Evolutionary conservation across 257 asterid species (phyloP).

Genomic region (Pogostemon cablin): DNA sequence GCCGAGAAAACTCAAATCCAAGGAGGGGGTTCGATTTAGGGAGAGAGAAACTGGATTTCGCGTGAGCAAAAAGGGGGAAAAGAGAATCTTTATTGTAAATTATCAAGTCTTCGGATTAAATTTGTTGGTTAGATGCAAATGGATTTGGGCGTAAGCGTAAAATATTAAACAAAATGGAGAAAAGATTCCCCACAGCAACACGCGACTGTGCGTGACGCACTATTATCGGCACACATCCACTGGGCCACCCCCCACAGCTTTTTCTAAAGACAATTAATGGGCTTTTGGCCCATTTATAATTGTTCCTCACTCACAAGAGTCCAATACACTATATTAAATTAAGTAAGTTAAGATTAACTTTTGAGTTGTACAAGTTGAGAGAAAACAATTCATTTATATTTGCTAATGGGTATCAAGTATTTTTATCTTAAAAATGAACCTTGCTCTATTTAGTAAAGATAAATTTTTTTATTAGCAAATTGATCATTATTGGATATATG

Average conservation of each 20-base stretch:
- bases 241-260: slow-evolving; percentile 28
- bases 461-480: no score
- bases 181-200: slow-evolving; percentile 35
- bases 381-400: no score
- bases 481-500: no score
- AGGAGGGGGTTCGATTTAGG: slow-evolving; percentile 6
- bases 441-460: no score
- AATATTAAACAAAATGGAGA: background rate
- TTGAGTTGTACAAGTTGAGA: no score
- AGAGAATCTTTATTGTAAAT: slow-evolving; percentile 28
- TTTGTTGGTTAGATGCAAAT: slow-evolving; percentile 35
- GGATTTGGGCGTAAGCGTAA: slow-evolving; percentile 37
- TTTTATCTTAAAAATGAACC: no score
- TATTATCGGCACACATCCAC: slow-evolving; percentile 36
- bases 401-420: no score
- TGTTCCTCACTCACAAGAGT: slow-evolving; percentile 19
- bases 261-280: slow-evolving; percentile 17
- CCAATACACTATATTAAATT: background rate
- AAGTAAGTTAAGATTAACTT: no score
- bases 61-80: slow-evolving; percentile 30
- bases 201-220: slow-evolving; percentile 37
- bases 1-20: background rate
- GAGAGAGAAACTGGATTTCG: slow-evolving; percentile 26
- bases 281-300: background rate
- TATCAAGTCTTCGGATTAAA: slow-evolving; percentile 22